Conservation (phyloP, 2,329 filamentous ascomycete genomes). For the Apiospora phragmitis region DNA sequence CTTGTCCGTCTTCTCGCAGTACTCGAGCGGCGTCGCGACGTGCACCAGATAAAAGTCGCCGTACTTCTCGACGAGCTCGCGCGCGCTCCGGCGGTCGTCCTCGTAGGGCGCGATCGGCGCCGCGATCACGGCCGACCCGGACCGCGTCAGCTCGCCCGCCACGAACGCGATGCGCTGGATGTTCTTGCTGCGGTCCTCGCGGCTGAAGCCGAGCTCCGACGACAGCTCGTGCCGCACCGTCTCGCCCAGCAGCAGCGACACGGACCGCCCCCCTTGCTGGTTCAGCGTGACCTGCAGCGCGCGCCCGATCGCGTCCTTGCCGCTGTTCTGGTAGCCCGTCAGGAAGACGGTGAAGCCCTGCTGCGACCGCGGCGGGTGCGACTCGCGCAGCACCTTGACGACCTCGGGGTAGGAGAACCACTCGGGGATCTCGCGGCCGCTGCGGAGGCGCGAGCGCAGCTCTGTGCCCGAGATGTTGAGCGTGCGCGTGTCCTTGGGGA, state of each 20-base stretch:
- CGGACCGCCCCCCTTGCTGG: slow-evolving; percentile 93
- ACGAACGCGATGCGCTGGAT: slow-evolving; percentile 96
- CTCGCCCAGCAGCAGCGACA: slow-evolving; percentile 92
- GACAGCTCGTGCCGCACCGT: slow-evolving; percentile 92
- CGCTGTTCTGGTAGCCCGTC: slow-evolving; percentile 93
- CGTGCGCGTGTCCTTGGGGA: slow-evolving; percentile 79
- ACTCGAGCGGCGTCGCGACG: slow-evolving; percentile 88
- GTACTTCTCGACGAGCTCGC: slow-evolving; percentile 82
- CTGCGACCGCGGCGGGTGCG: slow-evolving; percentile 84
- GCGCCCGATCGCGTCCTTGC: slow-evolving; percentile 95
- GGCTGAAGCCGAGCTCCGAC: slow-evolving; percentile 91
- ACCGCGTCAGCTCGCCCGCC: slow-evolving; percentile 87
- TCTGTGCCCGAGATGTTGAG: slow-evolving; percentile 87
- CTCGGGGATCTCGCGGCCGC: slow-evolving; percentile 91
- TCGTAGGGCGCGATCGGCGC: slow-evolving; percentile 96
- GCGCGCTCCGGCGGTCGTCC: slow-evolving; percentile 71
- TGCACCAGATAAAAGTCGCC: slow-evolving; percentile 95
- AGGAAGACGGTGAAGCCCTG: slow-evolving; percentile 99
- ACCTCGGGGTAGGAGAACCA: slow-evolving; percentile 99
- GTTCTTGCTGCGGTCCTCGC: slow-evolving; percentile 90
- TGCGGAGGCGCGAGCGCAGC: slow-evolving; percentile 87
- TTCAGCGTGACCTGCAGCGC: slow-evolving; percentile 96
- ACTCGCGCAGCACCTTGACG: slow-evolving; percentile 92
- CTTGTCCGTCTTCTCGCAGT: slow-evolving; percentile 94
- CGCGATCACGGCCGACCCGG: slow-evolving; percentile 92